Base-by-base conservation (phyloP, 495 filamentous ascomycete species). In the Cercophora sp. region DNA sequence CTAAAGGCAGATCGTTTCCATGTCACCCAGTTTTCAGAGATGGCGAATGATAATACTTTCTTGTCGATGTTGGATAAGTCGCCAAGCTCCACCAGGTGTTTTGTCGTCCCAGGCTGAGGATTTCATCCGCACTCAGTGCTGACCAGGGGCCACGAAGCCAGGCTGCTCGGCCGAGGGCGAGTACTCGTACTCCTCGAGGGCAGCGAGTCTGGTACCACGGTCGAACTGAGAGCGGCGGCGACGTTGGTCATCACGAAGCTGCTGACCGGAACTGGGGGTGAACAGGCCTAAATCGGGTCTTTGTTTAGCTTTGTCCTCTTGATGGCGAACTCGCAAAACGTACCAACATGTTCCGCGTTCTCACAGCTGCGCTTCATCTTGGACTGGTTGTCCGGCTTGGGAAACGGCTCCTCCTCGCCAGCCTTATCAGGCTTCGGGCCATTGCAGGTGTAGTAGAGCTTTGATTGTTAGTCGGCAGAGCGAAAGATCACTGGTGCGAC, bases 341-440 rank as follows among this genome's bases (percentile, higher is more conserved):
- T 65, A 86, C 89, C 89, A 55, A 92, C 84, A 62, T 91, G 85
- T 66, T 89, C 85, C 11, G 89, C 89, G 61, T 92, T 92, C 56
- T 91, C 86, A 42, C 87, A 83, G 67, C 85, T 89, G 39, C 89
- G 80, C 62, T 86, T 85, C 78, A 91, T 86, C 73, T 92, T 92
- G 9, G 86, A 87, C 37, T 82, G 79, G 65, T 94, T 94, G 69
- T 94, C 87, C 3, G 87, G 83, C 22, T 73, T 71, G 0, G 89
- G 89, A 61, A 93, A 93, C 4, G 72, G 68, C 59, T 86, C 84
- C 67, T 93, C 89, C 49, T 74, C 52, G 6, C 76, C 78, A 49
- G 69, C 70, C 44, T 75, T 37, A 1, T 74, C 67, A 13, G 70
- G 66, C 39, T 50, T 50, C 4, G 72, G 68, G 13, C 72, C 68